Conservation (phyloP, 345 rosid genomes). For the Brassica juncea region DNA sequence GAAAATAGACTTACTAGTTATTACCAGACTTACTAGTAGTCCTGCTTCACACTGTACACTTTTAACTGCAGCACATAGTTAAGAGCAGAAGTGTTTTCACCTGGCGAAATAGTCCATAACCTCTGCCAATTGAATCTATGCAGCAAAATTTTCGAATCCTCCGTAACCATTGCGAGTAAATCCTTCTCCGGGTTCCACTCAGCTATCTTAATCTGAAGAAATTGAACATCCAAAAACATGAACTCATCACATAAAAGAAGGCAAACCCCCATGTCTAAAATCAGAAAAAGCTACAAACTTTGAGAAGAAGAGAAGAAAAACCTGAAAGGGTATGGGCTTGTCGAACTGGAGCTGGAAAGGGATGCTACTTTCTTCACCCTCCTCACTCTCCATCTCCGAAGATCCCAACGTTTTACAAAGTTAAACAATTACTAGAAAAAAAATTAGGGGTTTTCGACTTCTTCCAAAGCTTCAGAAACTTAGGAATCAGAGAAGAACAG, state of each 20-base stretch:
- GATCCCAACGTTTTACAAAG: constrained; percentile 1
- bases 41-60: background rate
- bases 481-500: background rate
- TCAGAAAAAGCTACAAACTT: background rate
- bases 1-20: background rate
- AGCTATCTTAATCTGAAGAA: constrained; percentile 59
- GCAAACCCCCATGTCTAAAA: background rate
- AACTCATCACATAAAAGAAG: background rate
- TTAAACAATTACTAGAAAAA: background rate
- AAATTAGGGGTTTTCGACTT: constrained; percentile 1
- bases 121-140: constrained; percentile 92
- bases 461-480: constrained; percentile 3
- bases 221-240: background rate
- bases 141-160: constrained; percentile 72
- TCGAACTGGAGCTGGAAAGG: constrained; percentile 92
- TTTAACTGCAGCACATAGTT: background rate
- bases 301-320: constrained; percentile 33
- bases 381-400: constrained; percentile 70
- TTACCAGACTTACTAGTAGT: background rate
- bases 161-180: constrained; percentile 80
- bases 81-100: constrained; percentile 32
- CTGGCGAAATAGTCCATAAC: constrained; percentile 78
- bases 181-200: constrained; percentile 91
- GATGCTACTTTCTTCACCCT: constrained; percentile 47
- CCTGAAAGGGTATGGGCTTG: constrained; percentile 81